Evolutionary conservation across 2,329 filamentous ascomycete genomes (phyloP), one percentile per base, ranked within the genome.

Genomic region (Talaromyces sp.): DNA sequence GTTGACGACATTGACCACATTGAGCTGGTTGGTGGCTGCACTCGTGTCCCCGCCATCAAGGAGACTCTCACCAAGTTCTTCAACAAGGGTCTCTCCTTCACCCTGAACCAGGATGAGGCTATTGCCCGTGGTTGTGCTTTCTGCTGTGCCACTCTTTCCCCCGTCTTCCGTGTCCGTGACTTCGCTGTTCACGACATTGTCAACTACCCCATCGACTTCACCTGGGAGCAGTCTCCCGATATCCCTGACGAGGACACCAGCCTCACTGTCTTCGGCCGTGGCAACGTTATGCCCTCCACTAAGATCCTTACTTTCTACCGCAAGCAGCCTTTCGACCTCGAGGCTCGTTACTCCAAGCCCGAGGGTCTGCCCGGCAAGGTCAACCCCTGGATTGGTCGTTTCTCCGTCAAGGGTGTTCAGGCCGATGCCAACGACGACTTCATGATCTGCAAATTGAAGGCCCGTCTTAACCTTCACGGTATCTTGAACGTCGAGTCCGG

Each of bases 401-500:
- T 99, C 81, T 96, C 92, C 37, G 91, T 99, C 74, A 99, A 99
- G 85, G 90, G 89, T 41, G 93, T 99, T 70, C 92, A 97, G 83
- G 88, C 91, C 36, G 91, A 96, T 70, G 84, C 87, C 62, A 92
- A 94, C 72, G 90, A 95, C 55, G 94, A 97, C 73, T 99, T 97
- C 76, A 97, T 99, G 93, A 95, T 97, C 69, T 99, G 94, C 88
- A 99, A 99, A 82, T 87, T 99, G 58, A 97, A 97, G 85, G 93
- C 94, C 43, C 87, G 94, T 60, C 85, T 99, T 51, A 99, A 99
- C 79, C 85, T 97, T 60, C 92, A 97, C 79, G 94, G 94, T 74
- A 85, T 99, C 54, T 82, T 99, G 62, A 97, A 97, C 71, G 89
- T 99, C 33, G 94, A 99, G 80, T 92, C 87, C 58, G 94, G 92